Conservation (phyloP, 495 filamentous ascomycete species). For the Penicillium pulvis region DNA sequence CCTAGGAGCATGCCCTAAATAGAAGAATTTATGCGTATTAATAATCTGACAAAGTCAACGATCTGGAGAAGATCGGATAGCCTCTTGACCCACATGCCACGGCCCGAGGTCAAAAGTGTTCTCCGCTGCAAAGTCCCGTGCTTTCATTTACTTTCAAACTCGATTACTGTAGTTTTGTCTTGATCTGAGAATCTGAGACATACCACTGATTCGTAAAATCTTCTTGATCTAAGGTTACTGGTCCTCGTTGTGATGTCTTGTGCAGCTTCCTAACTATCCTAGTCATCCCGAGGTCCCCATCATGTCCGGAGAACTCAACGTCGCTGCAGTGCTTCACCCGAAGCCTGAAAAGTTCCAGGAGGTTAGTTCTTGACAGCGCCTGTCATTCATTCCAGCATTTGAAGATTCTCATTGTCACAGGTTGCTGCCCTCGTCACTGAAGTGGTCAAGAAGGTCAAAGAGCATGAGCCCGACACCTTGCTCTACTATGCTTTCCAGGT, state of each 20-base stretch:
- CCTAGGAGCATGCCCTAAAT: no score
- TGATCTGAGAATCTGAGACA: no score
- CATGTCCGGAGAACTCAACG: slow-evolving; percentile 34
- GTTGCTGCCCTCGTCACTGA: slow-evolving; percentile 25
- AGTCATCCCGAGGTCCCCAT: not conserved
- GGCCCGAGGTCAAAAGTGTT: slow-evolving; percentile 12
- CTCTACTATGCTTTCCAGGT: slow-evolving; percentile 35
- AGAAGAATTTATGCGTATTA: not conserved
- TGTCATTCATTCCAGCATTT: not conserved
- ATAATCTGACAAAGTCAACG: not conserved
- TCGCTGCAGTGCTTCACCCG: slow-evolving; percentile 30
- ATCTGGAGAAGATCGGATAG: slow-evolving; percentile 15
- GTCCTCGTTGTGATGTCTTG: no score
- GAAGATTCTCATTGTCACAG: slow-evolving; percentile 11
- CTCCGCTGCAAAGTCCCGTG: not conserved
- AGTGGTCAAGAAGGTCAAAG: slow-evolving; percentile 32
- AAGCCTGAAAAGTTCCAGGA: slow-evolving; percentile 39
- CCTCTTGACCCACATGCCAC: slow-evolving; percentile 16
- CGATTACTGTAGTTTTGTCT: no score
- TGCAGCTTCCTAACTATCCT: not conserved
- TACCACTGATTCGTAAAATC: no score
- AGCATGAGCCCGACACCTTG: slow-evolving; percentile 36
- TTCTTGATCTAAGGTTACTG: no score
- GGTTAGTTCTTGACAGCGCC: slow-evolving; percentile 15
- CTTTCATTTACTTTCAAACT: no score